These are phyloP conservation scores for Medicago lupulina DNA, from an alignment of 306 rosid genomes.

Conservation along the genomic window DNA sequence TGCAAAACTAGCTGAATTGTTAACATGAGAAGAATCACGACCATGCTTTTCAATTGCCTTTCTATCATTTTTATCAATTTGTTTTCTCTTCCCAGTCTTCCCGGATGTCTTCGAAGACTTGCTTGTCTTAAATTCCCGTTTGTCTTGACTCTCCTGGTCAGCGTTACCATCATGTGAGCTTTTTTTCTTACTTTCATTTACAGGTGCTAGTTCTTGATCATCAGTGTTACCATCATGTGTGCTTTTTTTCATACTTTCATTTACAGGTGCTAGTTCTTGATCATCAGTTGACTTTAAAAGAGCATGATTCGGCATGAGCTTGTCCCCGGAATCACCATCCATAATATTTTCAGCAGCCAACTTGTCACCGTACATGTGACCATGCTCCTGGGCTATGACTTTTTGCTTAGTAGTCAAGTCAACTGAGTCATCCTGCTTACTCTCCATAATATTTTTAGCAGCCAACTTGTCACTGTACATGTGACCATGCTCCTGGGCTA, in stretches of 20 bases:
- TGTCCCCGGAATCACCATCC: slow-evolving; percentile 7
- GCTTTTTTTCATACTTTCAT: slow-evolving; percentile 35
- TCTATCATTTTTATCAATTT: slow-evolving; percentile 21
- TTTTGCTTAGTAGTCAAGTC: not conserved
- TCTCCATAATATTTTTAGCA: too few relatives aligned
- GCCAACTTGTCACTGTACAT: too few relatives aligned
- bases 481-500: too few relatives aligned
- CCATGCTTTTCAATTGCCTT: not conserved
- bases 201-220: slow-evolving; percentile 28
- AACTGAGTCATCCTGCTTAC: not conserved
- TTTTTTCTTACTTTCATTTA: slow-evolving; percentile 30
- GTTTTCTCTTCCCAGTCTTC: slow-evolving; percentile 48
- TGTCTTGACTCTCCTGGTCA: slow-evolving; percentile 40
- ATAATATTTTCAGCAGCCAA: not conserved
- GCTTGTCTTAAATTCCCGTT: slow-evolving; percentile 14
- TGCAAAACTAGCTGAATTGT: slow-evolving; percentile 49
- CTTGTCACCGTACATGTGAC: not conserved
- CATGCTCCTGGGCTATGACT: not conserved
- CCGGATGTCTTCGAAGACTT: slow-evolving; percentile 38
- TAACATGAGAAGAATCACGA: slow-evolving; percentile 20
- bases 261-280: slow-evolving; percentile 24
- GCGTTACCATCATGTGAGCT: slow-evolving; percentile 14
- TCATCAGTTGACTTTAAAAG: slow-evolving; percentile 14
- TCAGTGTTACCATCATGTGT: slow-evolving; percentile 7
- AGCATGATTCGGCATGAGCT: slow-evolving; percentile 1